Base-by-base conservation (phyloP, 78 protist species). In the Polysphondylium violaceum region DNA sequence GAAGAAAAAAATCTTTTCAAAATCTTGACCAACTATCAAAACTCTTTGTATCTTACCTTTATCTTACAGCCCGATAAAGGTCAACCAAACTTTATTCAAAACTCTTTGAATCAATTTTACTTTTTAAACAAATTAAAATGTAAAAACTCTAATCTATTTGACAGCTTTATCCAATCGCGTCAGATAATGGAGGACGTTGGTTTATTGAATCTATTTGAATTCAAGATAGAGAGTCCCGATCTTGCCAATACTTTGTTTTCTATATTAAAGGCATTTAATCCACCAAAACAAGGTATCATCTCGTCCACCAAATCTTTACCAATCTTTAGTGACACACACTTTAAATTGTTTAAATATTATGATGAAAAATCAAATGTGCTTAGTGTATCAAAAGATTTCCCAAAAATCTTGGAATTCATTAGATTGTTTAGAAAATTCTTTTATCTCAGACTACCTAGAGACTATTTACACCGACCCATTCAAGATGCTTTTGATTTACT, bases 321-420 rank as follows among this genome's bases (percentile, higher is more conserved):
- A n/a, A n/a, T n/a, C n/a, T n/a, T n/a, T n/a, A n/a, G n/a, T 65
- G 51, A 65, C 21, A 33, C 23, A 38, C 55, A 65, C n/a, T 65
- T 65, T 38, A 31, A 31, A 38, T 38, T 65, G 12, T 38, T 65
- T 25, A 65, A 65, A 38, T 65, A n/a, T 38, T 65, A 38, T 43
- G 47, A 65, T 38, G 50, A 36, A 19, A 65, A 65, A 23, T 43
- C 40, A 0, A 65, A 65, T 38, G 40, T 51, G 0, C 21, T 83
- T 56, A 69, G 78, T 25, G 27, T 83, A 1, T 69, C 81, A 11
- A 71, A 59, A 40, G 58, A 83, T 38, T 83, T 83, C 33, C 23
- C 33, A 3, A 21, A 58, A 3, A 4, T 83, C 14, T 38, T 83
- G 17, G 23, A 69, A 21, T 59, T 83, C 58, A 8, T 83, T 2